These are phyloP conservation scores for Penicillium manginii DNA, from an alignment of 495 filamentous ascomycete genomes.

Conservation along the genomic window DNA sequence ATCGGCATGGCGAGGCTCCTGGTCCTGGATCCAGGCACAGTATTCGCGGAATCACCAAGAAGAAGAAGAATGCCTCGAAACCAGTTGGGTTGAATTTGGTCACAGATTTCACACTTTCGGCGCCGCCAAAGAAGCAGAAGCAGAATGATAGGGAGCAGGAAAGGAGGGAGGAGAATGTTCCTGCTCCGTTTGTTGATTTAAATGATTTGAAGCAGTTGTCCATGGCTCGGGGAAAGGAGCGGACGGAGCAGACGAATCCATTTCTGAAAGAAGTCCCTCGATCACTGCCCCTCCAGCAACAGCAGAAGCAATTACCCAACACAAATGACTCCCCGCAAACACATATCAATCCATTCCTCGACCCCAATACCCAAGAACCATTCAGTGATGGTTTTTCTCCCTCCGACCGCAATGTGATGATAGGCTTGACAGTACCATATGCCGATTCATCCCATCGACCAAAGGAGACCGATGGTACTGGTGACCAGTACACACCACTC, in stretches of 20 bases:
- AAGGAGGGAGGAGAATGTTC: constrained; percentile 2
- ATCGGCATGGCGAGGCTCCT: constrained; percentile 1
- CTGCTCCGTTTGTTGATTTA: constrained; percentile 40
- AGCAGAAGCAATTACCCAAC: not conserved
- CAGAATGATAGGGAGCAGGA: not conserved
- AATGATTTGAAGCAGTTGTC: constrained; percentile 46
- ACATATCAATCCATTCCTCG: constrained; percentile 27
- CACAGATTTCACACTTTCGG: constrained; percentile 51
- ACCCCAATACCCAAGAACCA: constrained; percentile 12
- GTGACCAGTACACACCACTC: constrained; percentile 37
- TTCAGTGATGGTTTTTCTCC: constrained; percentile 68
- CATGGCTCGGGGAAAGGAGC: constrained; percentile 41
- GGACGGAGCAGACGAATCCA: constrained; percentile 12
- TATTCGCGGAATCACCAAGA: constrained; percentile 36
- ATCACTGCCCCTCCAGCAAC: not conserved
- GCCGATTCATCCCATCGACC: constrained; percentile 51
- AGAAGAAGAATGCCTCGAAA: constrained; percentile 48
- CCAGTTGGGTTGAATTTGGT: constrained; percentile 66
- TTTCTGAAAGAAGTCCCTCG: not conserved
- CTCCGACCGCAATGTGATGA: constrained; percentile 73
- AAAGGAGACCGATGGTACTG: constrained; percentile 37
- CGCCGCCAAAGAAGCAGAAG: constrained; percentile 15
- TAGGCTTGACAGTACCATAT: constrained; percentile 73
- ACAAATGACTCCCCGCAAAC: constrained; percentile 4
- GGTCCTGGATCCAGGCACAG: constrained; percentile 13